A percentile compares a stretch with the other conserved stretches of the same genome.
phyloP scores from a whole-genome alignment of 2,329 filamentous ascomycete species.

The Ampelomyces quisqualis region DNA sequence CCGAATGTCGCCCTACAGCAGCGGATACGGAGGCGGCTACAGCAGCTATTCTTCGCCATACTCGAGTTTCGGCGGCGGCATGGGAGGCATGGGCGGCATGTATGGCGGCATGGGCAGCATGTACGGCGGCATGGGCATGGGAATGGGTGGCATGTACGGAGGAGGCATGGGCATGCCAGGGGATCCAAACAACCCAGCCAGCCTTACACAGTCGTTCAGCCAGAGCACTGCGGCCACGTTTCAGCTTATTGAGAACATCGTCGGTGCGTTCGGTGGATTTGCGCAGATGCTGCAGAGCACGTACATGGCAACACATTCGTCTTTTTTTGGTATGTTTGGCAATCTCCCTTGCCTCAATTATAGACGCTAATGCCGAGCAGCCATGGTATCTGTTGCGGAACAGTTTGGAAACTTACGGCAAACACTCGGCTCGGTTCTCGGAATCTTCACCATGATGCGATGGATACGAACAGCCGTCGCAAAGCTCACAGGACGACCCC shows the following conservation, averaged over 20 bases:
- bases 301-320: constrained; percentile 98
- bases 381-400: constrained; percentile 97
- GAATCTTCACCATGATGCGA: constrained; percentile 92
- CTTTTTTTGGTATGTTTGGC: constrained; percentile 80
- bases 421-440: constrained; percentile 87
- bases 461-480: constrained; percentile 92
- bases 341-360: neutral
- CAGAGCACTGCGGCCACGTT: constrained; percentile 96
- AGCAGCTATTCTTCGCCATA: constrained; percentile 58
- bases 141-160: constrained; percentile 51
- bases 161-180: constrained; percentile 52
- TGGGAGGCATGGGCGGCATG: constrained; percentile 51
- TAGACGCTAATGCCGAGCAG: constrained; percentile 45
- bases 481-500: constrained; percentile 87
- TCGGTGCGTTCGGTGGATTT: constrained; percentile 94
- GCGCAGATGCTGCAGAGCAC: constrained; percentile 99
- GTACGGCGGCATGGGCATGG: constrained; percentile 41
- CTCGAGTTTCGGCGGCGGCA: constrained; percentile 52
- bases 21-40: constrained; percentile 53
- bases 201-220: constrained; percentile 90
- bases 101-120: constrained; percentile 44
- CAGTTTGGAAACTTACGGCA: constrained; percentile 93
- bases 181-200: constrained; percentile 83
- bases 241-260: constrained; percentile 96
- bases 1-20: constrained; percentile 54